A percentile compares a stretch with the other conserved stretches of the same genome.
Conservation (phyloP, 1,284 basidiomycete species). For the Fomitiporia mediterranea region DNA sequence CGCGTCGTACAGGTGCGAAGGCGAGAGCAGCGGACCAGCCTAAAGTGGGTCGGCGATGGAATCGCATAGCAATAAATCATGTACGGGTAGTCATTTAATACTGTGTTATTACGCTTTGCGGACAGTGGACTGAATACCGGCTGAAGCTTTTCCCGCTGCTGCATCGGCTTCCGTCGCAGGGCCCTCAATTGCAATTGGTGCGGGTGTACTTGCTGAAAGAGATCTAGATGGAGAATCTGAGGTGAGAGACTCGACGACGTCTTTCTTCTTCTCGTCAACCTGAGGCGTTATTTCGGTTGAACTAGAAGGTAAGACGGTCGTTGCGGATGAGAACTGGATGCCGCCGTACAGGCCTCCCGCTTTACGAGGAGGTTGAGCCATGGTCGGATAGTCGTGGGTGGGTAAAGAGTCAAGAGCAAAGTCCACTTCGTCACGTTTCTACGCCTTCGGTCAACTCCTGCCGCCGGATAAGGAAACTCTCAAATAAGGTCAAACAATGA, state of each 20-base stretch:
- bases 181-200: conserved; percentile 25
- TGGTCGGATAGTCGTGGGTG: conserved; percentile 7
- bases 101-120: conserved; percentile 36
- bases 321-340: conserved; percentile 69
- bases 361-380: conserved; percentile 35
- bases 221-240: neutral
- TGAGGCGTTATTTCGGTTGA: conserved; percentile 10
- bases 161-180: conserved; percentile 15
- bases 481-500: neutral
- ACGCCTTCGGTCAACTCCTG: no score
- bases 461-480: neutral
- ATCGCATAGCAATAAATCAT: conserved; percentile 34
- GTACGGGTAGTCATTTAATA: conserved; percentile 27
- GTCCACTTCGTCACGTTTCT: no score
- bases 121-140: conserved; percentile 63
- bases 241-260: neutral
- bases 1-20: conserved; percentile 67
- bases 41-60: conserved; percentile 32
- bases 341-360: conserved; percentile 78
- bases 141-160: conserved; percentile 58
- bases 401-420: neutral
- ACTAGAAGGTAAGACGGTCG: conserved; percentile 42
- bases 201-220: conserved; percentile 18
- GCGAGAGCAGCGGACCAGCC: conserved; percentile 86
- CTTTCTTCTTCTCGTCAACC: neutral